A percentile compares a stretch with the other conserved stretches of the same genome.
Evolutionary conservation across 345 rosid species (phyloP).

Genomic region (Melastoma malabathricum): DNA sequence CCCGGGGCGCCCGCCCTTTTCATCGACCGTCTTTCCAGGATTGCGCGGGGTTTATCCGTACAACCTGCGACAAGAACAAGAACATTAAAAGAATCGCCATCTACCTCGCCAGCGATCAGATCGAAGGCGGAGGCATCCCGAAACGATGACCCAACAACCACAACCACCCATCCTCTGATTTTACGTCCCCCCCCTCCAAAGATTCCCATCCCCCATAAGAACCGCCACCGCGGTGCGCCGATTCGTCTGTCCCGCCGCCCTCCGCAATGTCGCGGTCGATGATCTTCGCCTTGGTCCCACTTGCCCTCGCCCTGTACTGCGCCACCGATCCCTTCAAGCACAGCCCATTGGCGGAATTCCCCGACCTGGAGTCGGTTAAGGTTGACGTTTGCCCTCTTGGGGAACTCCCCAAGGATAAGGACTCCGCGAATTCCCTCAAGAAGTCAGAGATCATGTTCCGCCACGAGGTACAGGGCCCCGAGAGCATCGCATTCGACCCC

Average conservation of each 20-base stretch:
- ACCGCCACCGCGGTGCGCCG: background rate
- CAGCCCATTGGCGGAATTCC: constrained; percentile 55
- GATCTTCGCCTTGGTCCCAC: constrained; percentile 23
- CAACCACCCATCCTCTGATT: too few relatives aligned
- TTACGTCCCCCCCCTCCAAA: background rate
- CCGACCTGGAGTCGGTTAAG: constrained; percentile 35
- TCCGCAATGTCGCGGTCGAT: constrained; percentile 13
- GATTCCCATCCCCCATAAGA: background rate
- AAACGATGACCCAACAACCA: too few relatives aligned
- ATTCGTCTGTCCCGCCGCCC: background rate
- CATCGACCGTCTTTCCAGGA: too few relatives aligned
- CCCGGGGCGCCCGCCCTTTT: too few relatives aligned
- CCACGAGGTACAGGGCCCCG: constrained; percentile 83
- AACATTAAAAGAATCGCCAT: too few relatives aligned
- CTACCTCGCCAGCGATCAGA: too few relatives aligned
- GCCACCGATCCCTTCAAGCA: constrained; percentile 69
- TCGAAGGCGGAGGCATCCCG: too few relatives aligned
- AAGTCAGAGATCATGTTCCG: constrained; percentile 60
- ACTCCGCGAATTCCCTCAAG: constrained; percentile 45
- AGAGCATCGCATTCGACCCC: constrained; percentile 79
- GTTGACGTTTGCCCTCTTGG: constrained; percentile 41
- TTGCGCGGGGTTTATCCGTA: too few relatives aligned
- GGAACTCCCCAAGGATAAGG: constrained; percentile 30
- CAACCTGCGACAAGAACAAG: too few relatives aligned
- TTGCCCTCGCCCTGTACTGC: constrained; percentile 60